Evolutionary conservation across 768 basidiomycete genomes (phyloP).

Genomic region (Phanerochaete carnosa): DNA sequence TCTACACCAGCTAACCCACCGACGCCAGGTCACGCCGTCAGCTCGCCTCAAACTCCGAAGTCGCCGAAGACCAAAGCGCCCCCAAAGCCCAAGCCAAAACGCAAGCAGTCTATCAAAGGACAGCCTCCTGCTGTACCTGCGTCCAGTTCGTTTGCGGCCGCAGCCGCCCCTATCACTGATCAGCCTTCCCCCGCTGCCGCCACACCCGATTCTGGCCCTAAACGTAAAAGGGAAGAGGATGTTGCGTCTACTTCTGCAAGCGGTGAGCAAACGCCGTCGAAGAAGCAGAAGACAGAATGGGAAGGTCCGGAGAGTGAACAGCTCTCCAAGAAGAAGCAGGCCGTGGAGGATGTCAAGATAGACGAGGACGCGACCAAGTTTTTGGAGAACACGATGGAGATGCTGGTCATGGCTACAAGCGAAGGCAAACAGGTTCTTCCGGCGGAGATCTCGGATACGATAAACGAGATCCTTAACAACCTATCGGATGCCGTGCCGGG

Average conservation of each 20-base stretch:
- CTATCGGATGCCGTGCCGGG: background rate
- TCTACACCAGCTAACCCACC: constrained; percentile 48
- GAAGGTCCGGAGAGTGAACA: constrained; percentile 56
- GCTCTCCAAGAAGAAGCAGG: constrained; percentile 37
- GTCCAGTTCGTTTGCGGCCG: constrained; percentile 30
- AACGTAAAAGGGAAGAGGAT: constrained; percentile 58
- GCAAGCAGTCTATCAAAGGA: constrained; percentile 21
- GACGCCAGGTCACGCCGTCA: constrained; percentile 36
- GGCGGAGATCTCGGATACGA: constrained; percentile 52
- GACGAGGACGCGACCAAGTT: constrained; percentile 64
- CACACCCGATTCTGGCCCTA: constrained; percentile 19
- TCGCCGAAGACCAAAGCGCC: constrained; percentile 61
- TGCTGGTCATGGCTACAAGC: constrained; percentile 48
- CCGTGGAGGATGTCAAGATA: constrained; percentile 49
- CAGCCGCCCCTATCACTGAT: constrained; percentile 28
- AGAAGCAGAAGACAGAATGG: constrained; percentile 71
- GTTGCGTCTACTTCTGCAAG: constrained; percentile 3
- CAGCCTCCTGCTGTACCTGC: constrained; percentile 27
- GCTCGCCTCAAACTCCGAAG: constrained; percentile 66
- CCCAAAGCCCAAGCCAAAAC: constrained; percentile 40
- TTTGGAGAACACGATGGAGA: constrained; percentile 60
- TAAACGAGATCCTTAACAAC: constrained; percentile 37
- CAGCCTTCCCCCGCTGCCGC: constrained; percentile 26
- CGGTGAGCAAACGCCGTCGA: constrained; percentile 60
- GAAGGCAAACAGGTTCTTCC: constrained; percentile 40